Conservation (phyloP, 805 yeast genomes). For the Ogataea methanolica region DNA sequence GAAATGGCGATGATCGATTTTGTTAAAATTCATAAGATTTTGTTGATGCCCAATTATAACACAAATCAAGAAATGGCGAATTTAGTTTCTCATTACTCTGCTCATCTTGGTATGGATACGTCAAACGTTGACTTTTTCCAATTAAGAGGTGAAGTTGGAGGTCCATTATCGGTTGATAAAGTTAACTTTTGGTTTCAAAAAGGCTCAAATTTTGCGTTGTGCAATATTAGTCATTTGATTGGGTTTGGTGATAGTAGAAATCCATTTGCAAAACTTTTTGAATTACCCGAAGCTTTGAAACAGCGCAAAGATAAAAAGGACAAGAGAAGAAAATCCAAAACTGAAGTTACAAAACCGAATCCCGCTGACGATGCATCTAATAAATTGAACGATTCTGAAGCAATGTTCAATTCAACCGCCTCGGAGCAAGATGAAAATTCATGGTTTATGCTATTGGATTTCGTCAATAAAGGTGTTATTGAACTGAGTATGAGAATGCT, state of each 20-base stretch:
- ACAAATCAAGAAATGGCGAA: conserved; percentile 51
- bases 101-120: conserved; percentile 64
- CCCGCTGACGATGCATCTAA: conserved; percentile 4
- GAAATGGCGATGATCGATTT: conserved; percentile 59
- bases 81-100: conserved; percentile 59
- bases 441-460: conserved; percentile 56
- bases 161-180: conserved; percentile 37
- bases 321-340: conserved; percentile 43
- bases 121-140: conserved; percentile 61
- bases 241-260: conserved; percentile 75
- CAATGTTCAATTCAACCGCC: conserved; percentile 24
- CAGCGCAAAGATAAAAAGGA: conserved; percentile 73
- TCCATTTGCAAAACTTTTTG: conserved; percentile 73
- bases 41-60: conserved; percentile 54
- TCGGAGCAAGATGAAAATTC: conserved; percentile 30
- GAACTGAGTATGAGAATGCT: conserved; percentile 68
- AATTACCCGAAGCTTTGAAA: conserved; percentile 64
- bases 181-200: conserved; percentile 73
- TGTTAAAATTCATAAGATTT: conserved; percentile 63
- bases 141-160: conserved; percentile 35
- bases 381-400: conserved; percentile 17
- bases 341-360: conserved; percentile 5
- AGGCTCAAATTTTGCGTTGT: conserved; percentile 69
- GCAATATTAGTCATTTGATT: conserved; percentile 67
- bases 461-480: conserved; percentile 57